Base-by-base conservation (phyloP, 2,329 filamentous ascomycete genomes). In the Myriangium duriaei region DNA sequence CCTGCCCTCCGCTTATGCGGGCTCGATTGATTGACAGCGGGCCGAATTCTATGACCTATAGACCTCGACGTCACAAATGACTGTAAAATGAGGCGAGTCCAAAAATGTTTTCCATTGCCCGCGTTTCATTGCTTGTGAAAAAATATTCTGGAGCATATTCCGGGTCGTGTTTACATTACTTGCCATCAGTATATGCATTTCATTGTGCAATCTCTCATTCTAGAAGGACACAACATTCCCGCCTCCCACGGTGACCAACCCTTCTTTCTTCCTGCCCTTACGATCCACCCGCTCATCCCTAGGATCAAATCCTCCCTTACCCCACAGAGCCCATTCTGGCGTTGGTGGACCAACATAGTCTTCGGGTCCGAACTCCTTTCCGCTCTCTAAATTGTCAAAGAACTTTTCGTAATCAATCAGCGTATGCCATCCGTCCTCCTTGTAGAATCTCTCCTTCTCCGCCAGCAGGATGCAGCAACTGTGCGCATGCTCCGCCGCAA, bases 251-350 rank as follows among this genome's bases (percentile, higher is more conserved):
- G 21, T 26, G 21, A 26, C 21, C n/a, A n/a, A 7, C 7, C 21
- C 21, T 15, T 35, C 32, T 29, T 38, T 38, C 34, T 38, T 30
- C 29, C 41, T 39, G 2, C 87, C 86, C 62, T 94, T 95, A 48
- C 80, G 73, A 58, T 88, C 82, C 6, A 95, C 86, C 45, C 88
- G 72, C 57, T 81, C 74, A 60, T 96, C 91, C 34, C 82, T 71
- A 1, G 88, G 88, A 62, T 96, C 85, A 56, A 96, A 96, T 0
- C 88, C 91, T 2, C 88, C 88, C 47, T 87, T 83, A 0, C 88
- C 91, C 85, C 86, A 96, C 12, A 80, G 75, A 7, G 88, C 88
- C 91, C 88, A 96, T 55, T 94, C 85, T 1, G 86, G 83, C 26
- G 86, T 96, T 48, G 81, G 71, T 29, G 69, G 69, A 3, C 79